A percentile compares a stretch with the other conserved stretches of the same genome.
These are phyloP conservation scores for Phytopythium helicoides DNA, from an alignment of 352 stramenopile species.

Conservation along the genomic window DNA sequence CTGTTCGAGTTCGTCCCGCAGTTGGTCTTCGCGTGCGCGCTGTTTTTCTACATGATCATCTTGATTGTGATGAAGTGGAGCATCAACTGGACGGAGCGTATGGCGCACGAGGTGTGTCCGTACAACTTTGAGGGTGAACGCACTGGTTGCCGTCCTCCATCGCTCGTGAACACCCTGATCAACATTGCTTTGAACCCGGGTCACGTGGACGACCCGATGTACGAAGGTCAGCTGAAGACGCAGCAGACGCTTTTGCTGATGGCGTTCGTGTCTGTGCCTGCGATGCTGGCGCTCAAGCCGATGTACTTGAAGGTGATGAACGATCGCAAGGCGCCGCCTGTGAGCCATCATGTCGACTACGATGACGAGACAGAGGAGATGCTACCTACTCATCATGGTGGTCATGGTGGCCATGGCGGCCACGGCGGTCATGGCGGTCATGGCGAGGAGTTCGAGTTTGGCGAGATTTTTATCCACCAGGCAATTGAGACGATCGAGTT, in stretches of 20 bases:
- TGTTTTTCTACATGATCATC: slow-evolving; percentile 99
- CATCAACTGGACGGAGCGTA: slow-evolving; percentile 97
- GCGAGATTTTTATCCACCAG: slow-evolving; percentile 98
- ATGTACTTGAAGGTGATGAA: slow-evolving; percentile 87
- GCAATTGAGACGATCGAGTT: slow-evolving; percentile 99
- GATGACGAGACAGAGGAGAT: slow-evolving; percentile 75
- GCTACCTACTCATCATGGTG: slow-evolving; percentile 25
- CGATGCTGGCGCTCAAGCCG: slow-evolving; percentile 96
- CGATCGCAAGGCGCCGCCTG: slow-evolving; percentile 43
- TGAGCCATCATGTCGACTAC: slow-evolving; percentile 72
- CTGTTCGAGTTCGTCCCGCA: slow-evolving; percentile 98
- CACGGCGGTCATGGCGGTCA: slow-evolving; percentile 43
- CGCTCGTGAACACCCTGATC: slow-evolving; percentile 98
- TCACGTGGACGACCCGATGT: slow-evolving; percentile 95
- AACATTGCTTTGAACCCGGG: slow-evolving; percentile 97
- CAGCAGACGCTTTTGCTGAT: slow-evolving; percentile 92
- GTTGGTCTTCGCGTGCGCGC: slow-evolving; percentile 93
- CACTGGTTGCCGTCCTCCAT: slow-evolving; percentile 95
- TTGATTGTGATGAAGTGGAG: slow-evolving; percentile 99
- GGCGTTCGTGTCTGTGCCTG: slow-evolving; percentile 94
- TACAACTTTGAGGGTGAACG: slow-evolving; percentile 93
- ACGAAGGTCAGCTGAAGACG: slow-evolving; percentile 88
- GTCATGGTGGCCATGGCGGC: slow-evolving; percentile 41
- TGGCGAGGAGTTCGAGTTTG: slow-evolving; percentile 92
- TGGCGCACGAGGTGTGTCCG: slow-evolving; percentile 90